Base-by-base conservation (phyloP, 192 early-diverging fungal genomes). In the Backusella morwellensis region DNA sequence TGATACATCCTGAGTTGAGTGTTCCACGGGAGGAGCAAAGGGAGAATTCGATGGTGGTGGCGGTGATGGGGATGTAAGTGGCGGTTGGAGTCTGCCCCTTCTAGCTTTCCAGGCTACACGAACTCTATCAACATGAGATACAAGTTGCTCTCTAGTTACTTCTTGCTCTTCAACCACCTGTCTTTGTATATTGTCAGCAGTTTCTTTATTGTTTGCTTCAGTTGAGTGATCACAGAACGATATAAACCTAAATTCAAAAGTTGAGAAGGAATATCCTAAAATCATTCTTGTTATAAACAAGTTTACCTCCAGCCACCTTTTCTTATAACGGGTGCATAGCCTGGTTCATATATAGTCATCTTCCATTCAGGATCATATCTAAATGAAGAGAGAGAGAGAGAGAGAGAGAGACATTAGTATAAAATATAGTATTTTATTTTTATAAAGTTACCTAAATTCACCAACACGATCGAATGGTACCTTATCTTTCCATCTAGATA, bases 201-300 rank as follows among this genome's bases (percentile, higher is more conserved):
- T 79, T 2, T 70, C 50, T 54, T 89, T 85, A 41, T 91, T 87
- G 68, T 91, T 88, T 0, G 88, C 84, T 14, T 77, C 82, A 17
- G 77, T 81, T 68, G 86, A 90, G 73, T 90, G 89, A 14, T 92
- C 89, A 9, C 91, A 82, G 19, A 85, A 73, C 6, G 83, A 81
- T 15, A 85, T 79, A 73, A 85, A 85, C 70, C 84, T 84, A 66
- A n/a, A 19, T 67, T 14, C 21, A 67, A 6, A 17, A 17, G 7
- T 15, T 67, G 6, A 35, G 34, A 47, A 32, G 19, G 15, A 56
- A 5, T 12, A 59, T 50, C n/a, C 34, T 1, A 69, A 35, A 23
- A 63, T 63, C 9, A 12, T 12, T 32, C 32, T 2, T 40, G 9
- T 12, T 40, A 40, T 40, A 40, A 12, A 2, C 32, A 32, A 32